Conservation (phyloP, 805 yeast genomes). For the Monosporozyma aerobia region DNA sequence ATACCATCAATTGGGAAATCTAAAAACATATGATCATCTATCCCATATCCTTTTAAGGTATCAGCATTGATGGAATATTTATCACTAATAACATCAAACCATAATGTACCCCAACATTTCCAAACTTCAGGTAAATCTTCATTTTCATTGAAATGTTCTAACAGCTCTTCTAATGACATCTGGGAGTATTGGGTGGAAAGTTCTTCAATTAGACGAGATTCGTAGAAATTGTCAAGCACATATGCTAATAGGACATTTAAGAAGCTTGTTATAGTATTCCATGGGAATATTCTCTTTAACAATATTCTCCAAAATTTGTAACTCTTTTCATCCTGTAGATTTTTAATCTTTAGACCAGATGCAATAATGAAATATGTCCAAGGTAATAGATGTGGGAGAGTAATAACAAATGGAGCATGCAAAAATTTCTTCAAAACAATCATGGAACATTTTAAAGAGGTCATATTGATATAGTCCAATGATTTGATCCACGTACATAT, state of each 20-base stretch:
- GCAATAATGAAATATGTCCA: constrained; percentile 69
- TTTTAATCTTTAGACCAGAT: constrained; percentile 44
- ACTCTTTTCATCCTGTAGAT: constrained; percentile 10
- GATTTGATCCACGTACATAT: constrained; percentile 44
- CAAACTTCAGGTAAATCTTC: constrained; percentile 68
- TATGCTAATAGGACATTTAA: constrained; percentile 45
- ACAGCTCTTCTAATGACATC: constrained; percentile 30
- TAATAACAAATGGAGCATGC: constrained; percentile 56
- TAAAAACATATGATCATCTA: constrained; percentile 43
- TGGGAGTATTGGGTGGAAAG: constrained; percentile 19
- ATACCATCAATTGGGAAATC: constrained; percentile 63
- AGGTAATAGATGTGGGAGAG: constrained; percentile 64
- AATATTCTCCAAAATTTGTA: constrained; percentile 25
- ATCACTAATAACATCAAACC: constrained; percentile 55
- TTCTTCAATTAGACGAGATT: constrained; percentile 12
- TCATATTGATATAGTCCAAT: constrained; percentile 47
- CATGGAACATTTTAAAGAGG: constrained; percentile 60
- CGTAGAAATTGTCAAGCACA: constrained; percentile 19
- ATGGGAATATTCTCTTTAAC: constrained; percentile 51
- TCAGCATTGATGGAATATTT: constrained; percentile 34
- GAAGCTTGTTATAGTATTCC: constrained; percentile 56
- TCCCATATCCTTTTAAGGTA: constrained; percentile 45
- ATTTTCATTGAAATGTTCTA: constrained; percentile 45
- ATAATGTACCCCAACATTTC: constrained; percentile 78
- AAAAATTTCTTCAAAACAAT: constrained; percentile 57